A percentile compares a stretch with the other conserved stretches of the same genome.
phyloP scores from a whole-genome alignment of 2,329 filamentous ascomycete species.

The Neoascochyta sp. region DNA sequence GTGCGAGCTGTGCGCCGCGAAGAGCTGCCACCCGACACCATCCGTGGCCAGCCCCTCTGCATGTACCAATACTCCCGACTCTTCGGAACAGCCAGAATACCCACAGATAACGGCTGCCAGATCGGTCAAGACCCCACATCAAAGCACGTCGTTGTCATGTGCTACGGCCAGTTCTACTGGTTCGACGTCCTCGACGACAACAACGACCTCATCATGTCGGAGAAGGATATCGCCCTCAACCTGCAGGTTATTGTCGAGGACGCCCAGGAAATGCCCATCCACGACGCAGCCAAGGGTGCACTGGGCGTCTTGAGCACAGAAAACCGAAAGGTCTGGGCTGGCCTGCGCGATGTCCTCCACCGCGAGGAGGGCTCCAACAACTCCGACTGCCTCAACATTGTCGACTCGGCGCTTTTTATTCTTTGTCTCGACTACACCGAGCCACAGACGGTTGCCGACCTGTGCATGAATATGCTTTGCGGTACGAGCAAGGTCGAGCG shows the following conservation, averaged over 20 bases:
- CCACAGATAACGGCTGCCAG: conserved; percentile 89
- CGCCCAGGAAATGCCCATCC: conserved; percentile 81
- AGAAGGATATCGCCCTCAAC: conserved; percentile 88
- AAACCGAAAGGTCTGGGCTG: conserved; percentile 94
- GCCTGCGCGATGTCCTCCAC: conserved; percentile 80
- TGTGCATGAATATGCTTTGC: conserved; percentile 99
- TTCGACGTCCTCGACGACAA: conserved; percentile 96
- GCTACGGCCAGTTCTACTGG: conserved; percentile 97
- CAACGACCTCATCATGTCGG: conserved; percentile 93
- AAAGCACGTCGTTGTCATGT: conserved; percentile 89
- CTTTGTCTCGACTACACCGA: conserved; percentile 92
- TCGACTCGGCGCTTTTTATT: conserved; percentile 89
- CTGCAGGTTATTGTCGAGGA: conserved; percentile 90
- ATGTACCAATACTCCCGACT: conserved; percentile 98
- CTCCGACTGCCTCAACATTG: conserved; percentile 89
- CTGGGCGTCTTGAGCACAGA: conserved; percentile 92
- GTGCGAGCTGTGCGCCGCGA: conserved; percentile 89
- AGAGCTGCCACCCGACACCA: conserved; percentile 82
- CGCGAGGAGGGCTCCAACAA: conserved; percentile 88
- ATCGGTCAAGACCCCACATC: conserved; percentile 93
- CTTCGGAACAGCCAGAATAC: conserved; percentile 91
- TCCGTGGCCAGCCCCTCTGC: conserved; percentile 80
- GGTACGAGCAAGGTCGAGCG: conserved; percentile 88
- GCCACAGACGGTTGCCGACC: conserved; percentile 70
- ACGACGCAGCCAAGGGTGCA: conserved; percentile 92